Percentiles rank a stretch among this genome's conserved stretches.
Evolutionary conservation across 73 alveolate species (phyloP).

Genomic region (Paramecium sexaurelia): DNA sequence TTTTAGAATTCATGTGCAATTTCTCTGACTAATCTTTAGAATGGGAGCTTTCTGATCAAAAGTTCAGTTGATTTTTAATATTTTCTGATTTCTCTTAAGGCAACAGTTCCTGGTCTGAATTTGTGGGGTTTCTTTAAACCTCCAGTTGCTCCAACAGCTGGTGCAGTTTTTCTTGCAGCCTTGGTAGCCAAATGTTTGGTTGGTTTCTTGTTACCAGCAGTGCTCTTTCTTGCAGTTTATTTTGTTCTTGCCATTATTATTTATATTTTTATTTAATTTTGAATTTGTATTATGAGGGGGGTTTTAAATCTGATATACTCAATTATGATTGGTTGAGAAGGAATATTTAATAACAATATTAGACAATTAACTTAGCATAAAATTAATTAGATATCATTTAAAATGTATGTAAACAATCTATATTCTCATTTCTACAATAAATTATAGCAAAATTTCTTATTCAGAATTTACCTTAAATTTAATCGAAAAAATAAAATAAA

Average conservation of each 20-base stretch:
- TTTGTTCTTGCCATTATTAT: conserved; percentile 77
- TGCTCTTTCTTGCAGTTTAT: conserved; percentile 75
- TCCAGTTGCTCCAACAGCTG: conserved; percentile 69
- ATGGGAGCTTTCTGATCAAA: conserved; percentile 91
- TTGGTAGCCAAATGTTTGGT: conserved; percentile 81
- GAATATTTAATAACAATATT: neutral
- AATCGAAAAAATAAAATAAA: neutral
- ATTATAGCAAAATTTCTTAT: neutral
- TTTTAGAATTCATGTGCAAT: conserved; percentile 89
- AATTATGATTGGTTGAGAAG: neutral
- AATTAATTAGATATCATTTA: neutral
- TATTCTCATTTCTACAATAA: neutral
- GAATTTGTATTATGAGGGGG: conserved; percentile 27
- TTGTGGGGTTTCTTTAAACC: conserved; percentile 89
- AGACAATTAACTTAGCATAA: neutral
- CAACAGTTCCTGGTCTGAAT: conserved; percentile 95
- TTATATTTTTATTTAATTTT: conserved; percentile 40
- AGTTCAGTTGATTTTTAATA: conserved; percentile 88
- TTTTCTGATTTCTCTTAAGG: conserved; percentile 88
- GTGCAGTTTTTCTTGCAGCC: conserved; percentile 92
- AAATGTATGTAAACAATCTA: neutral
- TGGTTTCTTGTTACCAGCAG: conserved; percentile 83
- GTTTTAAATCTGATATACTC: neutral
- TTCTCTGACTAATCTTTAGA: conserved; percentile 96
- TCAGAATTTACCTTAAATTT: neutral